phyloP scores from a whole-genome alignment of 78 protist genomes.

The Dictyostelium firmibasis region DNA sequence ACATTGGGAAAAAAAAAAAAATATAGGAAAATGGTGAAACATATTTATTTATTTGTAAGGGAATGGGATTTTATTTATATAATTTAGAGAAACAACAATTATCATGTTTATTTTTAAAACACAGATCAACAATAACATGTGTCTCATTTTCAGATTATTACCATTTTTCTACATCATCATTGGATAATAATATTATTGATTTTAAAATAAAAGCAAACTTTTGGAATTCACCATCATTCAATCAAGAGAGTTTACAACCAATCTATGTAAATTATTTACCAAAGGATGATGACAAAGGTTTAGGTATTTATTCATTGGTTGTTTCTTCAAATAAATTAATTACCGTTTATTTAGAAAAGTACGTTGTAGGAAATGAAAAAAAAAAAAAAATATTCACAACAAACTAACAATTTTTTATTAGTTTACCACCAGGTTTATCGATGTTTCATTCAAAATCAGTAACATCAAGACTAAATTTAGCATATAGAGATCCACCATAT shows the following conservation, averaged over 20 bases:
- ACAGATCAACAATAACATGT: not conserved
- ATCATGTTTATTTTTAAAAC: not conserved
- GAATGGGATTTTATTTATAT: conserved; percentile 26
- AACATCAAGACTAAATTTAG: not conserved
- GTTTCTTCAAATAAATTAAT: not conserved
- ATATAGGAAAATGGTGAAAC: conserved; percentile 4
- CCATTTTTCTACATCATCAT: conserved; percentile 6
- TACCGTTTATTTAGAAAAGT: conserved; percentile 9
- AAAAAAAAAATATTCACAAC: not conserved
- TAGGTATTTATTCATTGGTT: not conserved
- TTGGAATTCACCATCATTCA: not conserved
- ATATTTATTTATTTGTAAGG: not conserved
- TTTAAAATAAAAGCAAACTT: not conserved
- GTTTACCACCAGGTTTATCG: not conserved
- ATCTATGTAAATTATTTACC: not conserved
- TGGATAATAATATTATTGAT: conserved; percentile 9
- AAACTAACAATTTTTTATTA: not conserved
- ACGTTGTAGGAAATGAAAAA: not conserved
- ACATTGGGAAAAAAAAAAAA: too few species aligned
- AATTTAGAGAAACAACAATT: not conserved
- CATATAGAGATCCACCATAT: not conserved
- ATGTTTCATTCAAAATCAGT: not conserved
- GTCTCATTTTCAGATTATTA: not conserved
- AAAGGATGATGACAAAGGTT: not conserved
- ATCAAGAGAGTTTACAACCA: not conserved